These are phyloP conservation scores for Psilocybe cyanescens DNA, from an alignment of 768 basidiomycete species.

Conservation along the genomic window DNA sequence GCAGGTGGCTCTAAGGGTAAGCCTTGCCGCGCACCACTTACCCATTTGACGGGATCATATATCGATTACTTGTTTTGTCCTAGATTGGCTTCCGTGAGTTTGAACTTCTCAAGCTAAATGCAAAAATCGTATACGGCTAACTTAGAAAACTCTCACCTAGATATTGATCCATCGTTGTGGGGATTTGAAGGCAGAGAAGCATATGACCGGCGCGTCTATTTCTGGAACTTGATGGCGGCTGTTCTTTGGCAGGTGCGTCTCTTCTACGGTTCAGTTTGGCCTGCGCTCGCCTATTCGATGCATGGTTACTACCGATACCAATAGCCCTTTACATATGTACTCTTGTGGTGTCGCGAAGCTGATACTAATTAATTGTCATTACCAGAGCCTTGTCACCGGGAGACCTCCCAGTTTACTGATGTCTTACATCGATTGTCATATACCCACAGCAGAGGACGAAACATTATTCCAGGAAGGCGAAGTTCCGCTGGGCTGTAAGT, in stretches of 20 bases:
- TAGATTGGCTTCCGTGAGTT: slow-evolving; percentile 50
- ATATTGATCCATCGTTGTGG: slow-evolving; percentile 57
- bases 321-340: neutral
- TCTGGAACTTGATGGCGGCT: slow-evolving; percentile 54
- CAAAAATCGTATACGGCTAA: slow-evolving; percentile 5
- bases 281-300: neutral
- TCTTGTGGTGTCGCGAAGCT: neutral
- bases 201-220: slow-evolving; percentile 56
- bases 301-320: neutral
- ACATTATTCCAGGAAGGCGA: slow-evolving; percentile 43
- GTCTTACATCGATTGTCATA: slow-evolving; percentile 46
- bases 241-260: slow-evolving; percentile 54
- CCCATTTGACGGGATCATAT: slow-evolving; percentile 2
- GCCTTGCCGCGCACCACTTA: slow-evolving; percentile 13
- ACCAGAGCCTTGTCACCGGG: slow-evolving; percentile 49
- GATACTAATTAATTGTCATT: neutral
- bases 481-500: slow-evolving; percentile 49
- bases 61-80: slow-evolving; percentile 3
- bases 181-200: slow-evolving; percentile 51
- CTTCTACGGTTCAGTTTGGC: neutral
- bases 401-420: slow-evolving; percentile 49
- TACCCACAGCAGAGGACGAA: slow-evolving; percentile 52
- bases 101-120: neutral
- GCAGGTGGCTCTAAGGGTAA: slow-evolving; percentile 51
- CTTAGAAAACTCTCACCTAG: slow-evolving; percentile 25